Conservation (phyloP, 345 rosid genomes). For the Isatis tinctoria region DNA sequence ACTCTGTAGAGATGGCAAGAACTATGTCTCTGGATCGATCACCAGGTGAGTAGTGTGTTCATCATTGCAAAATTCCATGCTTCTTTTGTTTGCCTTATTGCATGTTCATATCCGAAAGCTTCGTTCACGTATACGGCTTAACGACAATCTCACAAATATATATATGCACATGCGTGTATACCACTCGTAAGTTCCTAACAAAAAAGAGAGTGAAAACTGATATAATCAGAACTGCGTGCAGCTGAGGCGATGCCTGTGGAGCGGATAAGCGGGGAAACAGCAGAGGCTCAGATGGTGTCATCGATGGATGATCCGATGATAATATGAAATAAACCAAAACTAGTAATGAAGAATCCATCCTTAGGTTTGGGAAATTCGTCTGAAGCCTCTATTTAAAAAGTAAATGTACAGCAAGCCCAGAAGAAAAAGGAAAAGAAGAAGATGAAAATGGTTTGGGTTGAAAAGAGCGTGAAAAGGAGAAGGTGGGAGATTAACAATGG, state of each 20-base stretch:
- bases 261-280: slow-evolving; percentile 41
- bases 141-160: background rate
- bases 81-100: background rate
- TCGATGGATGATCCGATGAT: slow-evolving; percentile 74
- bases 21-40: slow-evolving; percentile 37
- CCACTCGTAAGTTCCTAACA: background rate
- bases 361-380: no score
- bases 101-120: background rate
- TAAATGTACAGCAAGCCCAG: slow-evolving; percentile 23
- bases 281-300: slow-evolving; percentile 55
- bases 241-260: slow-evolving; percentile 52
- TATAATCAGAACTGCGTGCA: slow-evolving; percentile 20
- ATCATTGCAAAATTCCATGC: background rate
- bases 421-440: background rate
- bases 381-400: background rate
- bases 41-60: slow-evolving; percentile 7
- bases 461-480: background rate
- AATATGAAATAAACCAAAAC: slow-evolving; percentile 38
- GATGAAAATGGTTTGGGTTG: slow-evolving; percentile 11
- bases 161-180: background rate
- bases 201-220: background rate
- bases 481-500: slow-evolving; percentile 15
- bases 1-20: slow-evolving; percentile 34
- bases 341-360: background rate
- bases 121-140: background rate